Conservation (phyloP, 768 basidiomycete genomes). For the Pholiota microspora region DNA sequence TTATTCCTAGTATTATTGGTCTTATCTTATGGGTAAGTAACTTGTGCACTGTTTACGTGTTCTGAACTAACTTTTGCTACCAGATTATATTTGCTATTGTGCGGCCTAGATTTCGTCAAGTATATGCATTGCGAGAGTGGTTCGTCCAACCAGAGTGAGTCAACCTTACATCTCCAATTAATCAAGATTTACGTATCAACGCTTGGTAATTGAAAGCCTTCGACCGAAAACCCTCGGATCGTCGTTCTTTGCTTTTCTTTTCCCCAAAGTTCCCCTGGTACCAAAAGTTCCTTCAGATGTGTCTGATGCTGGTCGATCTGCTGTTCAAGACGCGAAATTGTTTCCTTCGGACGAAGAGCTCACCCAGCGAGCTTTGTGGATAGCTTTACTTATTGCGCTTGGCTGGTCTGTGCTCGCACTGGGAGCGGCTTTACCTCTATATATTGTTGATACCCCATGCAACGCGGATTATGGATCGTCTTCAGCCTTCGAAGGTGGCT, state of each 20-base stretch:
- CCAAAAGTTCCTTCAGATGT: slow-evolving; percentile 57
- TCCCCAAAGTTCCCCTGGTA: slow-evolving; percentile 65
- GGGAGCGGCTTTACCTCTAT: slow-evolving; percentile 70
- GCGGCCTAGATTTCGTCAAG: slow-evolving; percentile 66
- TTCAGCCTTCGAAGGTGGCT: slow-evolving; percentile 51
- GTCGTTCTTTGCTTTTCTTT: slow-evolving; percentile 65
- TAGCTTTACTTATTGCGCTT: slow-evolving; percentile 58
- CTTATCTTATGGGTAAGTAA: slow-evolving; percentile 66
- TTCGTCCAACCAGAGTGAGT: slow-evolving; percentile 70
- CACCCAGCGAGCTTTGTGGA: slow-evolving; percentile 67
- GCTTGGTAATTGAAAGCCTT: slow-evolving; percentile 35
- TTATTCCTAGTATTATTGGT: slow-evolving; percentile 59
- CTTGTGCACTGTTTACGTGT: neutral
- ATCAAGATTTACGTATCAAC: neutral
- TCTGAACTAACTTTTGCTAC: slow-evolving; percentile 12
- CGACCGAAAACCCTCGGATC: slow-evolving; percentile 62
- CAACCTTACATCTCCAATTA: neutral
- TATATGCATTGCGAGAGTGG: slow-evolving; percentile 76
- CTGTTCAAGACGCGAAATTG: slow-evolving; percentile 46
- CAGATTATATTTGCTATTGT: slow-evolving; percentile 68
- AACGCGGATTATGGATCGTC: slow-evolving; percentile 47
- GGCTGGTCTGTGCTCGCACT: slow-evolving; percentile 71
- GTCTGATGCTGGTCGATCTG: slow-evolving; percentile 50
- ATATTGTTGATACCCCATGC: slow-evolving; percentile 69
- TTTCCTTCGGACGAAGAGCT: slow-evolving; percentile 79